Conservation (phyloP, 2,329 filamentous ascomycete species). For the Colletotrichum abscissum region DNA sequence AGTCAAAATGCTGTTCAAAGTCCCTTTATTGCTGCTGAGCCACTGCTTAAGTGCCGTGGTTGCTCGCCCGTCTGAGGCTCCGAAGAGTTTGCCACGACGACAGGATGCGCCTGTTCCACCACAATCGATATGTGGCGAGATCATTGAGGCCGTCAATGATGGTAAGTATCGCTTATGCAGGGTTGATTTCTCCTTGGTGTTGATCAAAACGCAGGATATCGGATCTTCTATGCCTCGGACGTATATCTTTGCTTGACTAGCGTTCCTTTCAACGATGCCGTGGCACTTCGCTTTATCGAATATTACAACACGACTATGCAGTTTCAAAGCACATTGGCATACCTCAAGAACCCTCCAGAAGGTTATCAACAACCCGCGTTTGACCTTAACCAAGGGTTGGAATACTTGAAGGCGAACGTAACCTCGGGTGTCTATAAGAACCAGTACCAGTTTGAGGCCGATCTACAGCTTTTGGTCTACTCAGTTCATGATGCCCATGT, state of each 20-base stretch:
- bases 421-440: constrained; percentile 14
- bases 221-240: constrained; percentile 12
- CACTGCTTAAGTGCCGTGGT: not conserved
- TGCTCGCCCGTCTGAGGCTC: not conserved
- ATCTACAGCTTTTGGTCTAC: constrained; percentile 19
- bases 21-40: not conserved
- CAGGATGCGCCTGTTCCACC: not conserved
- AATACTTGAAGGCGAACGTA: constrained; percentile 14
- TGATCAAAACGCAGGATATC: not conserved
- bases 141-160: constrained; percentile 20
- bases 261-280: constrained; percentile 19
- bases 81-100: not conserved
- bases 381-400: constrained; percentile 6
- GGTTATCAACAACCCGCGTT: constrained; percentile 25
- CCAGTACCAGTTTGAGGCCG: constrained; percentile 22
- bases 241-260: constrained; percentile 19
- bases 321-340: constrained; percentile 20
- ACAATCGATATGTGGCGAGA: constrained; percentile 7
- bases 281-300: constrained; percentile 26
- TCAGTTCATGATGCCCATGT: constrained; percentile 26
- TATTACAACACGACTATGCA: constrained; percentile 33
- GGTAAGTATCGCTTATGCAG: not conserved
- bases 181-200: too few relatives aligned
- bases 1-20: not conserved
- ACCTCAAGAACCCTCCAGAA: constrained; percentile 20